phyloP scores from a whole-genome alignment of 805 yeast genomes.

The Lipomyces chichibuensis region DNA sequence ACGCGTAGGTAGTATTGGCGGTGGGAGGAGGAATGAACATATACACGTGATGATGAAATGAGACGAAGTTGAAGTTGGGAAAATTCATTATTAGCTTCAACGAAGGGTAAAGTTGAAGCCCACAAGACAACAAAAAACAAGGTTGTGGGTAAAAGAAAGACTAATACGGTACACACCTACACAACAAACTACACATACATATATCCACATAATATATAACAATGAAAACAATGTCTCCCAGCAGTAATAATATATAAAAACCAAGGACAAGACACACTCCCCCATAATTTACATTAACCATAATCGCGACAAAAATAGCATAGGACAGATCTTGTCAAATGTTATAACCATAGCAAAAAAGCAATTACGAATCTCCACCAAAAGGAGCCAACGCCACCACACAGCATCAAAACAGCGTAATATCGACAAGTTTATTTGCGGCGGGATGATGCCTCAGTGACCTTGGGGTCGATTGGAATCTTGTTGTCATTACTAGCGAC shows the following conservation, averaged over 20 bases:
- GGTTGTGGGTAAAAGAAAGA: neutral
- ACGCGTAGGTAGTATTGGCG: neutral
- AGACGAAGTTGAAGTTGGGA: neutral
- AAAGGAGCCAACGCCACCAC: neutral
- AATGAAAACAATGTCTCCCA: neutral
- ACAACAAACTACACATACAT: neutral
- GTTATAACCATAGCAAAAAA: neutral
- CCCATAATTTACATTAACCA: conserved; percentile 4
- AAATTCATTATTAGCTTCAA: neutral
- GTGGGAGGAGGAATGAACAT: too few relatives aligned
- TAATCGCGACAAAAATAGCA: neutral
- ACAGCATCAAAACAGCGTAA: neutral
- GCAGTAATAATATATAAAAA: neutral
- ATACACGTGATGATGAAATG: neutral
- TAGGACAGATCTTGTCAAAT: neutral
- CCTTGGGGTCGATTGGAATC: conserved; percentile 34
- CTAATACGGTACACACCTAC: neutral
- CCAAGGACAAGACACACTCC: neutral
- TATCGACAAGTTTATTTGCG: conserved; percentile 20
- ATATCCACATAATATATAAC: conserved; percentile 4
- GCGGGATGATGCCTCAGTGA: conserved; percentile 32
- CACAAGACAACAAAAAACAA: neutral
- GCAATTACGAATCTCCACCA: neutral
- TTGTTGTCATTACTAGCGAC: conserved; percentile 22
- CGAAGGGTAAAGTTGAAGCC: neutral